A percentile compares a stretch with the other conserved stretches of the same genome.
phyloP scores from a whole-genome alignment of 2,329 filamentous ascomycete genomes.

The Fusarium duplospermum region DNA sequence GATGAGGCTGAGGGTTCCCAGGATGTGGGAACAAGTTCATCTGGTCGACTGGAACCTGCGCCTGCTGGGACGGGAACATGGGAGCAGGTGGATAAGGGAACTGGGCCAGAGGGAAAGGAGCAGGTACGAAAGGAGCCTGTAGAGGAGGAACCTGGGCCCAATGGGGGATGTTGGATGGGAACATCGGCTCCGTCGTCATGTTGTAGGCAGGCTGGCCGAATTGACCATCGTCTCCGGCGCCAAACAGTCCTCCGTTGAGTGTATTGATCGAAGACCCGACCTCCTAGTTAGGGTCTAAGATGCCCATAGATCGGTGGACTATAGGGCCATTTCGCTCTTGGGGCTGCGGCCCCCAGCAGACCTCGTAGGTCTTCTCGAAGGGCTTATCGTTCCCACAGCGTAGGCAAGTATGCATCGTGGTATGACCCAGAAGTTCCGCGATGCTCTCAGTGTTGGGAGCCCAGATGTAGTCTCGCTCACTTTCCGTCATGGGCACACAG shows the following conservation, averaged over 20 bases:
- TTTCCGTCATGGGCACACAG: background rate
- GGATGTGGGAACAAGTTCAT: too few relatives aligned
- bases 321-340: fast-evolving
- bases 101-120: too few relatives aligned
- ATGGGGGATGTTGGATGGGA: too few relatives aligned
- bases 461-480: background rate
- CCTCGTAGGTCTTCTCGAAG: background rate
- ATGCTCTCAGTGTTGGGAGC: background rate
- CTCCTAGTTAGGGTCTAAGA: background rate
- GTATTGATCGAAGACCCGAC: background rate
- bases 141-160: too few relatives aligned
- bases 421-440: background rate
- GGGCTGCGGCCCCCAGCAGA: background rate
- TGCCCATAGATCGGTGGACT: background rate
- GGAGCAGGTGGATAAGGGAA: too few relatives aligned
- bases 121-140: background rate
- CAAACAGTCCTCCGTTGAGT: background rate
- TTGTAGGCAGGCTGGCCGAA: too few relatives aligned
- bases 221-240: too few relatives aligned
- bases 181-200: too few relatives aligned
- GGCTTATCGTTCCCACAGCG: background rate
- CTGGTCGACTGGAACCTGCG: too few relatives aligned
- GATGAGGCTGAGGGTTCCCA: background rate
- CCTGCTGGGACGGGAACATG: background rate
- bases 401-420: background rate